phyloP scores from a whole-genome alignment of 2,329 filamentous ascomycete genomes.

The Claviceps maximensis region DNA sequence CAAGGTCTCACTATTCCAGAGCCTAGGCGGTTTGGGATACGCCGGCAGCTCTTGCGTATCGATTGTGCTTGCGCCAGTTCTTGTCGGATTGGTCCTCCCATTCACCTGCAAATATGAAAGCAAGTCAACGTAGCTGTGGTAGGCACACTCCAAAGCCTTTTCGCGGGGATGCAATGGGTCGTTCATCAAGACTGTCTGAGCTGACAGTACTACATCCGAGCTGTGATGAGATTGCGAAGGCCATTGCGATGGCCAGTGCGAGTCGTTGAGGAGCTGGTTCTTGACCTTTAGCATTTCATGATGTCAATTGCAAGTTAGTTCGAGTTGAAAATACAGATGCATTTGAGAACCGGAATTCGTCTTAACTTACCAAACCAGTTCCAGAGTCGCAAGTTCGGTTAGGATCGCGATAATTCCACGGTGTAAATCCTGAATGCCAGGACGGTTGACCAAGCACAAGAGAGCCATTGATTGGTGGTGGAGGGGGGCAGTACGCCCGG shows the following conservation, averaged over 20 bases:
- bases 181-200: neutral
- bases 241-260: neutral
- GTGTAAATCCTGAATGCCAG: constrained; percentile 9
- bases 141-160: constrained; percentile 55
- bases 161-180: constrained; percentile 41
- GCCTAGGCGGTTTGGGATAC: constrained; percentile 37
- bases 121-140: constrained; percentile 59
- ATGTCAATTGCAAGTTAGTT: neutral
- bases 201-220: neutral
- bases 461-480: constrained; percentile 17
- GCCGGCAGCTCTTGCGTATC: constrained; percentile 36
- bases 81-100: constrained; percentile 33
- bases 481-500: constrained; percentile 24
- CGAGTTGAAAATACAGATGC: neutral
- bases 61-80: constrained; percentile 23
- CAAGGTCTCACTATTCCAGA: constrained; percentile 9
- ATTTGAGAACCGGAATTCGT: neutral
- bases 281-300: neutral
- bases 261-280: neutral
- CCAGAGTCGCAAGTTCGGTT: neutral
- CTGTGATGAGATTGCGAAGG: neutral
- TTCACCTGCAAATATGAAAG: constrained; percentile 49
- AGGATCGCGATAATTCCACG: constrained; percentile 5
- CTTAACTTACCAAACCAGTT: neutral
- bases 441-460: constrained; percentile 18